phyloP scores from a whole-genome alignment of 164 flowering plant genomes.

The Chimonanthus praecox region DNA sequence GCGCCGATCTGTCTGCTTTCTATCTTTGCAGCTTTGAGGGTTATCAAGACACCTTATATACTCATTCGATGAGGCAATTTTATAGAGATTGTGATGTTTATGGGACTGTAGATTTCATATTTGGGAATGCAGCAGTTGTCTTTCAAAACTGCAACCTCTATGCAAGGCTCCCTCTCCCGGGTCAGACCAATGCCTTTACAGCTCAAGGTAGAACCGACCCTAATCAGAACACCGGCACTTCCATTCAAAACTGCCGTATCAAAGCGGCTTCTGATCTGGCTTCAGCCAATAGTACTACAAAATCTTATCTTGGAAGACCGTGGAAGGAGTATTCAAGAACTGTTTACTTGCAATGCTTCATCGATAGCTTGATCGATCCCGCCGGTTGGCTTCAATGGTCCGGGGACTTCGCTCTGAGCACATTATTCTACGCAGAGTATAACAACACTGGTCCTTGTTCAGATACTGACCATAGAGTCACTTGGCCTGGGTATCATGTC shows the following conservation, averaged over 20 bases:
- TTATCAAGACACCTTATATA: constrained; percentile 13
- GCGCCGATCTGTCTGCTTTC: constrained; percentile 52
- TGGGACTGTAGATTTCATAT: constrained; percentile 8
- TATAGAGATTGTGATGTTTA: constrained; percentile 9
- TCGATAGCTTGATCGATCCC: constrained; percentile 2
- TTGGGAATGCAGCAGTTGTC: constrained; percentile 10
- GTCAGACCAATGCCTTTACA: constrained; percentile 5
- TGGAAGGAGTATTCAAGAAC: constrained; percentile 8
- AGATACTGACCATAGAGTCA: not conserved
- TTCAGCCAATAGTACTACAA: not conserved
- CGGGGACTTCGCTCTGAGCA: constrained; percentile 6
- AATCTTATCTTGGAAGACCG: constrained; percentile 10
- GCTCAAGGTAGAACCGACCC: constrained; percentile 12
- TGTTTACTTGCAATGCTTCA: constrained; percentile 4
- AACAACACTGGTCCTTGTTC: constrained; percentile 6
- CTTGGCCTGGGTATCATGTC: constrained; percentile 9
- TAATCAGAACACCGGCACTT: constrained; percentile 9
- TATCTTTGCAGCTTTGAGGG: constrained; percentile 22
- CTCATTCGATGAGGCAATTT: constrained; percentile 10
- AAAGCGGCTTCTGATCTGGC: constrained; percentile 2
- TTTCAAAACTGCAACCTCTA: constrained; percentile 10
- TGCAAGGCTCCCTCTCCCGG: constrained; percentile 6
- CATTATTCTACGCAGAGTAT: constrained; percentile 10
- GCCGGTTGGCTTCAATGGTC: constrained; percentile 7
- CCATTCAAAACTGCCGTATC: constrained; percentile 4